Base-by-base conservation (phyloP, 1,284 basidiomycete genomes). In the Exobasidium cylindrosporum region DNA sequence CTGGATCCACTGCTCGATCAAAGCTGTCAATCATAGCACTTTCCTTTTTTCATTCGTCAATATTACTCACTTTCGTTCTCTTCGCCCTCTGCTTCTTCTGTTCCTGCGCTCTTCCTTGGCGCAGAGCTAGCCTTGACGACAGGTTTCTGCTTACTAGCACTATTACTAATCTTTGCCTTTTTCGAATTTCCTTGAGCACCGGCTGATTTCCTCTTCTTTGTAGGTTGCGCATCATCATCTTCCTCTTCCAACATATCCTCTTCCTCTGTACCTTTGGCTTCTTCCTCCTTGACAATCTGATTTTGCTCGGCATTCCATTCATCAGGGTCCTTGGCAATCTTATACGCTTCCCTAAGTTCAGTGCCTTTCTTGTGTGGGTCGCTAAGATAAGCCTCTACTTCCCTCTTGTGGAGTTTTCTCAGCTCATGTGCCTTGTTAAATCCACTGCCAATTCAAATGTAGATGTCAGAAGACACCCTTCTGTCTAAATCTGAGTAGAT, bases 331-430 rank as follows among this genome's bases (percentile, higher is more conserved):
- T 62, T 55, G 24, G 66, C 66, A 26, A 67, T 58, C 23, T 50
- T 47, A 59, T 66, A 67, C 24, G 64, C 66, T 23, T 64, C 54
- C 23, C 50, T 46, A 13, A 67, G 56, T 23, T 67, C 66, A n/a
- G 58, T 59, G 21, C 57, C 57, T 49, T 62, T 62, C 49, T 66
- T 67, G 49, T 61, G 61, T 4, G 66, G 66, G 49, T 67, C 66
- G 31, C 65, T 58, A 30, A 67, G 57, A 49, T 57, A 67, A 7
- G 66, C 63, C 50, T 66, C 47, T 14, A 63, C 52, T 47, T 58
- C 57, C 11, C 47, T 2, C 24, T 49, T 45, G 17, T 23, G 23
- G 4, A 58, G 43, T 13, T 24, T n/a, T 23, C 17, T 46, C 7
- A 58, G 17, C 6, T 58, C 57, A 10, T n/a, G 31, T 17, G 21